Evolutionary conservation across 345 rosid genomes (phyloP).

Genomic region (Luvunga scandens): DNA sequence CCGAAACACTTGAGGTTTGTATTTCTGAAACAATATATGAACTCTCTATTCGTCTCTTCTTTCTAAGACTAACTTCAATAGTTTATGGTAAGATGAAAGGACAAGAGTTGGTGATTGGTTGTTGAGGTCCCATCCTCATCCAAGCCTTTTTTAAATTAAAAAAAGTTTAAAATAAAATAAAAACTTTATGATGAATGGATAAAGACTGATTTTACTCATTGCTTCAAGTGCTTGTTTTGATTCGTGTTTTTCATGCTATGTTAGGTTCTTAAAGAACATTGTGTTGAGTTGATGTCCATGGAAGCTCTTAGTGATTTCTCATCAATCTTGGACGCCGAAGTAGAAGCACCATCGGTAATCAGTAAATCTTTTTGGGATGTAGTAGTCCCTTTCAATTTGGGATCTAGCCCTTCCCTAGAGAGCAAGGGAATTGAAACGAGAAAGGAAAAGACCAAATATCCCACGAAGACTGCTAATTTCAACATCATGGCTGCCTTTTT

Average conservation of each 20-base stretch:
- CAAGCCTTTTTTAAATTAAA: too few relatives aligned
- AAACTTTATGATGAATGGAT: too few relatives aligned
- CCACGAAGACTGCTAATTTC: conserved; percentile 17
- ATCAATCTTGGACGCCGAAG: conserved; percentile 57
- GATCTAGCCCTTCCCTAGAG: conserved; percentile 23
- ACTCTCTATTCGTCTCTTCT: background rate
- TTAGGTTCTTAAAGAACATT: conserved; percentile 81
- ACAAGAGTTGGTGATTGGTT: too few relatives aligned
- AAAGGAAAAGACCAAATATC: conserved; percentile 10
- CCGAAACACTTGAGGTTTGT: conserved; percentile 73
- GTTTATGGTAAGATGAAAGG: too few relatives aligned
- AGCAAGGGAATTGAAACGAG: conserved; percentile 17
- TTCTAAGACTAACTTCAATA: too few relatives aligned
- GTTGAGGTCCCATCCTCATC: too few relatives aligned
- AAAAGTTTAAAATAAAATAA: too few relatives aligned
- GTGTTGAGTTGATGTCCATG: conserved; percentile 77
- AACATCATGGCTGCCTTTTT: conserved; percentile 42
- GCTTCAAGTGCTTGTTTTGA: background rate
- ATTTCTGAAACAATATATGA: background rate
- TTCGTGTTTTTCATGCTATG: background rate
- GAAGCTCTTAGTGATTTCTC: conserved; percentile 50
- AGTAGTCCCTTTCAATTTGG: conserved; percentile 24
- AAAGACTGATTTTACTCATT: background rate
- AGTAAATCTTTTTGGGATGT: conserved; percentile 70
- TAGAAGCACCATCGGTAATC: conserved; percentile 36